Conservation (phyloP, 352 stramenopile genomes). For the Phytopythium vexans region DNA sequence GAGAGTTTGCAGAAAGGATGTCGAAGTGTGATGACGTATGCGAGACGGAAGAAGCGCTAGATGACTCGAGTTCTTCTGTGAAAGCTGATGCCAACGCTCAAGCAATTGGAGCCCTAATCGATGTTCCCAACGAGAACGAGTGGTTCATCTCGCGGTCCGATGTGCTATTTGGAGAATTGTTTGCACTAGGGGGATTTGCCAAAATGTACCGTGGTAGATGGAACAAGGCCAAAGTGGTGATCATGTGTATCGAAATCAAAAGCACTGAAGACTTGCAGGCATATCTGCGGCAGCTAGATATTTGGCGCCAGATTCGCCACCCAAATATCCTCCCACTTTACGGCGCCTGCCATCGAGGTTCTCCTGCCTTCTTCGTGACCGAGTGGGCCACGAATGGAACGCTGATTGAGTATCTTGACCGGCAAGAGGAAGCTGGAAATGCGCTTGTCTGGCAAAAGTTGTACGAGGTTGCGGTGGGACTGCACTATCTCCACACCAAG, state of each 20-base stretch:
- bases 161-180: too few species aligned
- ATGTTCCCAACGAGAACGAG: too few species aligned
- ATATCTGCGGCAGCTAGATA: constrained; percentile 11
- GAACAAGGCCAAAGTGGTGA: constrained; percentile 9
- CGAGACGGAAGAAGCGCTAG: too few species aligned
- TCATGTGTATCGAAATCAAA: constrained; percentile 10
- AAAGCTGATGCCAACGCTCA: too few species aligned
- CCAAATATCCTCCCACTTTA: constrained; percentile 7
- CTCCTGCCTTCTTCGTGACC: constrained; percentile 7
- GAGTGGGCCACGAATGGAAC: constrained; percentile 4
- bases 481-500: constrained; percentile 44
- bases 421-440: background rate
- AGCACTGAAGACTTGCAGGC: constrained; percentile 5
- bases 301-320: constrained; percentile 9
- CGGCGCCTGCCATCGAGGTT: constrained; percentile 7
- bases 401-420: constrained; percentile 4
- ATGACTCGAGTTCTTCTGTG: too few species aligned
- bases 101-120: too few species aligned
- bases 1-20: too few species aligned
- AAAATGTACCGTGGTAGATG: constrained; percentile 10
- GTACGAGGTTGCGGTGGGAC: constrained; percentile 25
- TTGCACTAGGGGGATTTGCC: background rate
- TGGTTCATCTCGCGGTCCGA: too few species aligned
- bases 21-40: too few species aligned
- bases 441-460: constrained; percentile 11